Base-by-base conservation (phyloP, 2,329 filamentous ascomycete genomes). In the Dothidotthia symphoricarpi region DNA sequence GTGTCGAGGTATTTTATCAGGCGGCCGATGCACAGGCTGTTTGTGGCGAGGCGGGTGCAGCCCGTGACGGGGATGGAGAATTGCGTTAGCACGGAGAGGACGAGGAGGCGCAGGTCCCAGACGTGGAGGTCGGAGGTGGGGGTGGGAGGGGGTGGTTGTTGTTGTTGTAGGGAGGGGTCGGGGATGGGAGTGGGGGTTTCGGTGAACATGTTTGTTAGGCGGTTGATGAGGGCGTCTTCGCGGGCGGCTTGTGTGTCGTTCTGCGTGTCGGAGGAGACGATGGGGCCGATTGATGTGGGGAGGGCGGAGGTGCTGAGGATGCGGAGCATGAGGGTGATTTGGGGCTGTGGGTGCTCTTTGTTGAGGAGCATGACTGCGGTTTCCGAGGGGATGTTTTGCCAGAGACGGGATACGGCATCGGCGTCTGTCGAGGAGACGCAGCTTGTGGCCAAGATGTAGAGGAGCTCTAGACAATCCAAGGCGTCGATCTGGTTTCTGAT, bases 1-100 rank as follows among this genome's bases (percentile, higher is more conserved):
- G 88, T 85, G 41, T 93, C 83, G 34, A 90, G 80, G 29, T 85
- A 80, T 16, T 81, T 78, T 16, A 94, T 82, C 0, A 95, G 70
- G 3, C 87, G 80, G 1, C 86, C 88, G 12, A 95, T 79, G 10
- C 82, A 81, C 27, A 77, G 78, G 3, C 77, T 76, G 61, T 93
- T 85, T 4, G 71, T 69, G 0, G 84, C 85, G 7, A 96, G 75
- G 30, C 85, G 78, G 16, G 73, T 61, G 1, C 78, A 76, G 7
- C 84, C 84, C 53, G 85, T 80, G 2, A 47, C 39, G 0, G 75
- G 67, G n/a, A 78, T 69, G 1, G 80, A 77, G 59, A 89, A 83
- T 2, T 76, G 71, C n/a, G 75, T 66, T 13, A 77, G 65, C 16
- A 74, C 65, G 16, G 66, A 55, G 5, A 76, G 55, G 6, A 77